Evolutionary conservation across 805 yeast genomes (phyloP).

Genomic region (Kluyveromyces siamensis): DNA sequence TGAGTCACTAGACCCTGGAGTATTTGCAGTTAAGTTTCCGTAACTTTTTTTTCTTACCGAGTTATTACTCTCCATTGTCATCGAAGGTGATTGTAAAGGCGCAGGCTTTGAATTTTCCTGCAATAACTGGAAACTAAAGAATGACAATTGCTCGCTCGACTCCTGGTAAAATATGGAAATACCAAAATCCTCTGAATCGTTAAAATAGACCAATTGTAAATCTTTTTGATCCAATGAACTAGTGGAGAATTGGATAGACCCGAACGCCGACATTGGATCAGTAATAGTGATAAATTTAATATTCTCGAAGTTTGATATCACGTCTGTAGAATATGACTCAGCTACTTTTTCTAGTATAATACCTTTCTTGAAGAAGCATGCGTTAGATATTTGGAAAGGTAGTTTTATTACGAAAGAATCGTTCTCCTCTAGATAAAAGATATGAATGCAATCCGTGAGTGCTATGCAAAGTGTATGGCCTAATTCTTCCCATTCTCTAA

Average conservation of each 20-base stretch:
- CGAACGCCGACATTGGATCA: slow-evolving; percentile 69
- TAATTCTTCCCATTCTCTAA: slow-evolving; percentile 39
- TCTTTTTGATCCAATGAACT: slow-evolving; percentile 16
- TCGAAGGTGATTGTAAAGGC: neutral
- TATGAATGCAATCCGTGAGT: slow-evolving; percentile 47
- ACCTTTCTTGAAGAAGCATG: slow-evolving; percentile 61
- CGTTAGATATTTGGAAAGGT: slow-evolving; percentile 57
- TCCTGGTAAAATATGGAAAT: slow-evolving; percentile 20
- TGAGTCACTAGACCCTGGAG: slow-evolving; percentile 1
- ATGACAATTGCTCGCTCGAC: slow-evolving; percentile 3
- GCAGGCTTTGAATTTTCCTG: neutral
- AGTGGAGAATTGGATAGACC: slow-evolving; percentile 58
- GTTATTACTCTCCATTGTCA: neutral
- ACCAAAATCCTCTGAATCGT: slow-evolving; percentile 7
- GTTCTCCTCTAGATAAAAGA: slow-evolving; percentile 51
- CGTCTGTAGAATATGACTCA: slow-evolving; percentile 5
- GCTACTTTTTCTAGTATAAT: slow-evolving; percentile 48
- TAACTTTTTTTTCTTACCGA: slow-evolving; percentile 1
- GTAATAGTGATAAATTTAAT: slow-evolving; percentile 52
- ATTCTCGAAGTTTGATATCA: slow-evolving; percentile 10
- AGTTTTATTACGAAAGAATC: slow-evolving; percentile 50
- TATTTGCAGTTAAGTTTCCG: neutral
- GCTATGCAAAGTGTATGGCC: slow-evolving; percentile 48
- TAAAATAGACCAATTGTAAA: slow-evolving; percentile 18
- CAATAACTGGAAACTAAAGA: slow-evolving; percentile 1